Evolutionary conservation across 192 early-diverging fungal genomes (phyloP).

Genomic region (Haplosporangium gracile): DNA sequence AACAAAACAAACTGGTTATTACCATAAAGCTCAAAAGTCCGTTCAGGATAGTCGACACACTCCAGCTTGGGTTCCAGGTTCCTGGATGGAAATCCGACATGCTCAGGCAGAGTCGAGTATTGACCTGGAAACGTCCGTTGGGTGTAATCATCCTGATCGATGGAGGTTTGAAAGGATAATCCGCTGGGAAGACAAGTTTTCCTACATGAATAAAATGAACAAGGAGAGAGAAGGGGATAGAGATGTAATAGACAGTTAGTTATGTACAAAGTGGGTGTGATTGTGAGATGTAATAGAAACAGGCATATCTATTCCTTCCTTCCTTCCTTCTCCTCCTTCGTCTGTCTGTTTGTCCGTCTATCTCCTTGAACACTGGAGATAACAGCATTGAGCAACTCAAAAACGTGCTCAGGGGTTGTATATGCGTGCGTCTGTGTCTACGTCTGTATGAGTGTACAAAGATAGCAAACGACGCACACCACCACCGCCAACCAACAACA

Average conservation of each 20-base stretch:
- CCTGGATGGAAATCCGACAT: conserved; percentile 97
- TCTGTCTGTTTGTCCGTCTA: too few species aligned
- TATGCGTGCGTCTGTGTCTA: neutral
- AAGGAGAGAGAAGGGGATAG: neutral
- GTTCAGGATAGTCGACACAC: conserved; percentile 95
- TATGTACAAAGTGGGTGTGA: neutral
- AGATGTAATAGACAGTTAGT: neutral
- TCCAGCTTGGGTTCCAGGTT: conserved; percentile 98
- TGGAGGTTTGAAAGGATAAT: conserved; percentile 97
- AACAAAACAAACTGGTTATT: neutral
- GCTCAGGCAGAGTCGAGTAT: conserved; percentile 93
- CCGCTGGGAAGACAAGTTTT: conserved; percentile 88
- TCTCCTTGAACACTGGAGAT: neutral
- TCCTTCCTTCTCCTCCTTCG: neutral
- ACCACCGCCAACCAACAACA: too few species aligned
- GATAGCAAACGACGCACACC: neutral
- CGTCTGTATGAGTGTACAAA: neutral
- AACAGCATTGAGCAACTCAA: conserved; percentile 7
- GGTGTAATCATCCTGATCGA: conserved; percentile 88
- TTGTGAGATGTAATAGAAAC: neutral
- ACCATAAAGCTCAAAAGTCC: conserved; percentile 98
- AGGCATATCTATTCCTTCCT: neutral
- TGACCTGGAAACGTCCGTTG: conserved; percentile 91
- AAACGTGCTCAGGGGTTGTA: neutral
- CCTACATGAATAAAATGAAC: conserved; percentile 47